A percentile compares a stretch with the other conserved stretches of the same genome.
phyloP scores from a whole-genome alignment of 2,329 filamentous ascomycete species.

The Diplodia sapinea region DNA sequence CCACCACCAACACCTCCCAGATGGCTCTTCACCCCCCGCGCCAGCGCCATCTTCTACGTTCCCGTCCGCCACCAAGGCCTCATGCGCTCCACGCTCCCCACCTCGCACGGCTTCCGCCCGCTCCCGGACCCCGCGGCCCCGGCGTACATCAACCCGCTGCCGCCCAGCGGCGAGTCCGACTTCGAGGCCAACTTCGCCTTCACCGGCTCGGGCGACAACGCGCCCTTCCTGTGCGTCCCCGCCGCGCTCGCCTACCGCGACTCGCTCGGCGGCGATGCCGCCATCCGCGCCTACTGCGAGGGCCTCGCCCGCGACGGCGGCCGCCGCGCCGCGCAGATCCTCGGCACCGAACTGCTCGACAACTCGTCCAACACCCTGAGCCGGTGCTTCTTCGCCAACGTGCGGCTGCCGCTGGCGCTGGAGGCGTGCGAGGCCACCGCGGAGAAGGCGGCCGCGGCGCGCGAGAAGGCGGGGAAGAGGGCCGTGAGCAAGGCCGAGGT shows the following conservation, averaged over 20 bases:
- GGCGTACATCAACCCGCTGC: conserved; percentile 47
- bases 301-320: conserved; percentile 69
- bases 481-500: conserved; percentile 36
- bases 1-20: conserved; percentile 40
- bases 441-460: conserved; percentile 33
- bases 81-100: conserved; percentile 76
- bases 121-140: conserved; percentile 32
- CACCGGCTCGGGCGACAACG: conserved; percentile 75
- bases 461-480: conserved; percentile 36
- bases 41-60: conserved; percentile 81
- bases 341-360: conserved; percentile 76
- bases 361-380: conserved; percentile 67
- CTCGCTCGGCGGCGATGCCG: conserved; percentile 74
- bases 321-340: conserved; percentile 61
- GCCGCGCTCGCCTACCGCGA: conserved; percentile 74
- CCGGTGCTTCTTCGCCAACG: conserved; percentile 73
- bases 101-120: conserved; percentile 77
- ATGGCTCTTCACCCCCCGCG: conserved; percentile 83
- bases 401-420: conserved; percentile 70
- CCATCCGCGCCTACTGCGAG: conserved; percentile 68
- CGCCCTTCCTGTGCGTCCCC: conserved; percentile 73
- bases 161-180: conserved; percentile 57
- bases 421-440: conserved; percentile 35
- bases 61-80: conserved; percentile 76
- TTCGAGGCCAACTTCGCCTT: conserved; percentile 79